phyloP scores from a whole-genome alignment of 495 filamentous ascomycete genomes.

The Lepraria neglecta region DNA sequence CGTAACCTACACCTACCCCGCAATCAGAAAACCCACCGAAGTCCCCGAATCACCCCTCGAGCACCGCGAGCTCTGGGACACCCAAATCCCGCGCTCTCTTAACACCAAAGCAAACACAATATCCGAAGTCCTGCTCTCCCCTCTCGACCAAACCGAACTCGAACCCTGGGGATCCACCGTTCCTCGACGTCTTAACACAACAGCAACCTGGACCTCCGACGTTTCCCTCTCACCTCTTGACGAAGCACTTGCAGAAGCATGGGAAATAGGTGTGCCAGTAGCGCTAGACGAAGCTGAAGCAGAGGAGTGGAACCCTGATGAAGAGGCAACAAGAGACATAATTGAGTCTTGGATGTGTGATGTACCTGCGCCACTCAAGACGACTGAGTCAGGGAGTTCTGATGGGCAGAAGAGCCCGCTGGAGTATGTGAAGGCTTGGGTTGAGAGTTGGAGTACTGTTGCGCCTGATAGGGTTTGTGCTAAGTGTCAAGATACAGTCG shows the following conservation, averaged over 20 bases:
- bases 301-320: slow-evolving; percentile 4
- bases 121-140: neutral
- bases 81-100: too few relatives aligned
- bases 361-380: slow-evolving; percentile 2
- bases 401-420: slow-evolving; percentile 1
- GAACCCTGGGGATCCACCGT: neutral
- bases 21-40: slow-evolving; percentile 5
- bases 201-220: neutral
- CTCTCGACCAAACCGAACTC: neutral
- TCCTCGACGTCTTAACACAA: neutral
- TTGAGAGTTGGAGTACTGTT: slow-evolving; percentile 23
- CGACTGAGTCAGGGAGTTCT: neutral
- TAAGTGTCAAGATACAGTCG: slow-evolving; percentile 19
- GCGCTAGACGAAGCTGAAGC: neutral
- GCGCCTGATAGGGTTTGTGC: slow-evolving; percentile 19
- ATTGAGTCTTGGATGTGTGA: neutral
- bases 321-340: slow-evolving; percentile 3
- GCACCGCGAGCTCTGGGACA: too few relatives aligned
- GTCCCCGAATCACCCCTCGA: slow-evolving; percentile 9
- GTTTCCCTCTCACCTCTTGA: slow-evolving; percentile 1
- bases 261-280: neutral
- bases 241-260: neutral
- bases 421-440: slow-evolving; percentile 10
- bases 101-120: too few relatives aligned
- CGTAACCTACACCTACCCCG: slow-evolving; percentile 8